Percentiles rank a stretch among this genome's conserved stretches.
Evolutionary conservation across 495 filamentous ascomycete species (phyloP).

Genomic region (Xylaria curta): DNA sequence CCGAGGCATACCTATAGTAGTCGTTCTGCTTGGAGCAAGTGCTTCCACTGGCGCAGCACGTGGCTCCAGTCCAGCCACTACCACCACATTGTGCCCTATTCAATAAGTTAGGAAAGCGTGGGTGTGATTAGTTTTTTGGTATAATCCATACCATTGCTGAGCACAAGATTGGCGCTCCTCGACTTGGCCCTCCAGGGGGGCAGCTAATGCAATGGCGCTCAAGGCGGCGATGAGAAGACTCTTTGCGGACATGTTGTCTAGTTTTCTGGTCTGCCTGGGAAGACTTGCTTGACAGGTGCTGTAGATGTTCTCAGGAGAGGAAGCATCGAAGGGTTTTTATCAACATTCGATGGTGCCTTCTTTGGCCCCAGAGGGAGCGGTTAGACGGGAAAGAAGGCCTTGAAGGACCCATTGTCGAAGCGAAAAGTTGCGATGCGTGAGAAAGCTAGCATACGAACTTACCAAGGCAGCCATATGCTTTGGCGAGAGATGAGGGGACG

Average conservation of each 20-base stretch:
- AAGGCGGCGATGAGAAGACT: constrained; percentile 37
- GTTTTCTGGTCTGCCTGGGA: constrained; percentile 7
- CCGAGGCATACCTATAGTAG: constrained; percentile 46
- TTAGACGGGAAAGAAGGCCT: constrained; percentile 31
- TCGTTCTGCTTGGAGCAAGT: constrained; percentile 51
- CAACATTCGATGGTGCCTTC: constrained; percentile 1
- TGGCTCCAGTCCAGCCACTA: constrained; percentile 52
- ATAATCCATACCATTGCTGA: constrained; percentile 38
- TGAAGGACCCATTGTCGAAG: constrained; percentile 2
- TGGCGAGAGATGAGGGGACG: not conserved
- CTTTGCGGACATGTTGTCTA: constrained; percentile 36
- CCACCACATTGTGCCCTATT: constrained; percentile 59
- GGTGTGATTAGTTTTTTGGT: not conserved
- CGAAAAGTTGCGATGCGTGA: not conserved
- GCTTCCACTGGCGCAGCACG: constrained; percentile 52
- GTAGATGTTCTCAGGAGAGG: not conserved
- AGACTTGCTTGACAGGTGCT: constrained; percentile 12
- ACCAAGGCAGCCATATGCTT: constrained; percentile 5
- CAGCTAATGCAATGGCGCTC: constrained; percentile 46
- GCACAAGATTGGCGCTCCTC: constrained; percentile 51
- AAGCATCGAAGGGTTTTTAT: constrained; percentile 23
- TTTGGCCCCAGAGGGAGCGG: not conserved
- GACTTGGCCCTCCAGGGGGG: constrained; percentile 39
- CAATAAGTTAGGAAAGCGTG: constrained; percentile 11
- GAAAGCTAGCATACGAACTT: not conserved